Conservation (phyloP, 306 rosid species). For the Carpinus fangiana region DNA sequence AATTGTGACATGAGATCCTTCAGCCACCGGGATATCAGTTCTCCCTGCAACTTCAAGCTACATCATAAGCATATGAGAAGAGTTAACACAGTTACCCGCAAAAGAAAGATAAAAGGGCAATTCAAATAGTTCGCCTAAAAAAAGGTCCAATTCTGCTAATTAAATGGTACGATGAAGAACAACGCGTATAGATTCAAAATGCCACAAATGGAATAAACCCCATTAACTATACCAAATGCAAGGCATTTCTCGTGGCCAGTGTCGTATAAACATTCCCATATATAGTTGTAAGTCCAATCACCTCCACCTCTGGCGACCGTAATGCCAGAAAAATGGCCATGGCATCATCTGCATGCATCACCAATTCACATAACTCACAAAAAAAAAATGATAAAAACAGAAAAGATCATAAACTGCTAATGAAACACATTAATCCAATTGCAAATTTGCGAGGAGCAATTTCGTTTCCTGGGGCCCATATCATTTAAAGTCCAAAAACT, state of each 20-base stretch:
- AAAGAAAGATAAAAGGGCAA: conserved; percentile 9
- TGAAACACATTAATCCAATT: conserved; percentile 1
- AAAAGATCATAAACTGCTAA: not conserved
- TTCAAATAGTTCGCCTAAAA: conserved; percentile 5
- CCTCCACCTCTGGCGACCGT: conserved; percentile 73
- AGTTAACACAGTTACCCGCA: not conserved
- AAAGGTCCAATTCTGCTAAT: not conserved
- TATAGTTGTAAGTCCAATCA: conserved; percentile 86
- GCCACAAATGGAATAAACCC: not conserved
- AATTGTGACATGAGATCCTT: conserved; percentile 87
- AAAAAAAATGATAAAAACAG: not conserved
- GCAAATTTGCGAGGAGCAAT: not conserved
- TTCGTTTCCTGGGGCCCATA: not conserved
- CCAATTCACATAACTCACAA: not conserved
- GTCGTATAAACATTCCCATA: conserved; percentile 89
- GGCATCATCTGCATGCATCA: conserved; percentile 69
- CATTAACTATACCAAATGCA: conserved; percentile 71
- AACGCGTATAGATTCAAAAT: not conserved
- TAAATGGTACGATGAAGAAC: conserved; percentile 3
- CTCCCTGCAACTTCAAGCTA: conserved; percentile 92
- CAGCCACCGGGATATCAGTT: conserved; percentile 93
- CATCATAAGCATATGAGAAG: conserved; percentile 13
- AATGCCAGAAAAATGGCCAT: conserved; percentile 89
- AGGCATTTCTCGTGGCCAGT: conserved; percentile 88
- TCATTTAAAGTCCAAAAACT: not conserved